Evolutionary conservation across 352 stramenopile genomes (phyloP), one percentile per base, ranked within the genome.

Genomic region (Nothophytophthora sp.): DNA sequence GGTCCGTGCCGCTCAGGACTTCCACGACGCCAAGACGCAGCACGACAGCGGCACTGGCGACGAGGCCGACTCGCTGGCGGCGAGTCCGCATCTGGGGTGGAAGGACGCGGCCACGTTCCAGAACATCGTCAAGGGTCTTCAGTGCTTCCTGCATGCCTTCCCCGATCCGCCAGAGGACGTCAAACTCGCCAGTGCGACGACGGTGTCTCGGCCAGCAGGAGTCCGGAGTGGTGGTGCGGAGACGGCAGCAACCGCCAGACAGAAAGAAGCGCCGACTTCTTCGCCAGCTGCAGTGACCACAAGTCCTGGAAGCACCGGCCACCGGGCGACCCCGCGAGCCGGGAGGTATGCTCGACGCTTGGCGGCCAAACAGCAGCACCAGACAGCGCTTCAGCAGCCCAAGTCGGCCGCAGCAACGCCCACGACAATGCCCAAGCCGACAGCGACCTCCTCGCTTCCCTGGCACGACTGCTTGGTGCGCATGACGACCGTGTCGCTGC

Each of bases 111-210:
- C 63, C 22, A 77, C 75, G 3, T 80, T 85, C 33, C 78, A 91
- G 50, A 91, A 93, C 43, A 82, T 91, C 54, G 76, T 93, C 35
- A 90, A 89, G 44, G 82, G 82, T 24, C 63, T 93, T 27, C 77
- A 81, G 7, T 88, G 78, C 53, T 91, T 93, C 42, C 30, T 93
- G 34, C 55, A 76, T 23, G 63, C 72, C 24, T 92, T 86, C 39
- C 82, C 80, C 3, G 60, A 70, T 19, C 55, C 55, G 23, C 62
- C 61, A 36, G 58, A 60, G 25, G 56, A 56, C 20, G 10, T n/a
- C 22, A 49, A 44, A 28, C 54, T 22, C 7, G 0, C n/a, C 19
- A 53, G 20, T 24, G 12, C 34, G 12, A 27, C 29, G 12, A 11
- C 16, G 2, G 13, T n/a, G 44, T 33, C 23, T 1, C 27, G 25